These are phyloP conservation scores for Talaromyces sp. DNA, from an alignment of 2,329 filamentous ascomycete genomes.

Conservation along the genomic window DNA sequence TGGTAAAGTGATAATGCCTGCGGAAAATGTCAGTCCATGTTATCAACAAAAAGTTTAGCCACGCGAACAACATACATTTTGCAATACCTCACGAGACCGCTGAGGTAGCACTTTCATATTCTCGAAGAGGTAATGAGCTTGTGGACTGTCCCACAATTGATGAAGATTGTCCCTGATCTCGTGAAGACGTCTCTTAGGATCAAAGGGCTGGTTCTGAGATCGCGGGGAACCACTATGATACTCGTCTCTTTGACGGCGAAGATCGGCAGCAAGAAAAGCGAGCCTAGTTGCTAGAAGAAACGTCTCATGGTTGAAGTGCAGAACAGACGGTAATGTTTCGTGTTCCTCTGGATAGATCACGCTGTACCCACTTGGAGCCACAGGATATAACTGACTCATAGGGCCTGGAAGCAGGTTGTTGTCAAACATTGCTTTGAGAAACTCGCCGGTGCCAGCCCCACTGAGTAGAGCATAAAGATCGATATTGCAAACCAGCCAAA, in stretches of 20 bases:
- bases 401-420: slow-evolving; percentile 45
- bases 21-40: slow-evolving; percentile 12
- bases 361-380: slow-evolving; percentile 31
- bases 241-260: slow-evolving; percentile 33
- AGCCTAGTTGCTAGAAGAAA: slow-evolving; percentile 43
- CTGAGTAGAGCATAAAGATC: slow-evolving; percentile 54
- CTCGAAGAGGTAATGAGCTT: slow-evolving; percentile 32
- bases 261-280: slow-evolving; percentile 39
- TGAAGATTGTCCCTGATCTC: slow-evolving; percentile 34
- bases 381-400: slow-evolving; percentile 34
- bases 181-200: slow-evolving; percentile 27
- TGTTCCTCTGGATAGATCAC: slow-evolving; percentile 35
- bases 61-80: slow-evolving; percentile 38
- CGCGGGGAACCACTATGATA: neutral
- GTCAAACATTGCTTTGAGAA: slow-evolving; percentile 45
- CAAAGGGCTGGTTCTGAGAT: neutral
- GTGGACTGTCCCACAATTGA: slow-evolving; percentile 36
- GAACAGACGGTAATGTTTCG: slow-evolving; percentile 35
- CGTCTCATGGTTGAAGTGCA: slow-evolving; percentile 44
- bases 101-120: slow-evolving; percentile 33
- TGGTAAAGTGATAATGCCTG: slow-evolving; percentile 46
- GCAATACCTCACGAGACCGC: slow-evolving; percentile 35
- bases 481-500: slow-evolving; percentile 52
- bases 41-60: neutral
- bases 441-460: slow-evolving; percentile 48